Evolutionary conservation across 805 yeast genomes (phyloP), one percentile per base, ranked within the genome.

Genomic region (Monosporozyma siamensis): DNA sequence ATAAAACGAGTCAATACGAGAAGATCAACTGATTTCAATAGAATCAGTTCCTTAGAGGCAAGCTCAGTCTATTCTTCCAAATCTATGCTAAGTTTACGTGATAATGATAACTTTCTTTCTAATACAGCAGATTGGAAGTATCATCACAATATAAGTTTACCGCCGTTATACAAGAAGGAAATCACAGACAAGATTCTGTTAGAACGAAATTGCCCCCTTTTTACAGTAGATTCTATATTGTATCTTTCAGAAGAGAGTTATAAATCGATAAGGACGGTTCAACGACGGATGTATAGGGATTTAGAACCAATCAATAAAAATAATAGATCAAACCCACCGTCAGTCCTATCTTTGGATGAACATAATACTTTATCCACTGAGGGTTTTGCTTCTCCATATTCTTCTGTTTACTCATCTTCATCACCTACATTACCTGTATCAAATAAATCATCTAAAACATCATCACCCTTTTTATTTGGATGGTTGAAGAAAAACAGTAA

Each of bases 171-270:
- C 39, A 21, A 36, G 17, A 48, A 46, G n/a, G 64, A 59, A 42
- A 22, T 47, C 0, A 48, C 54, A 36, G 65, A 59, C 38, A 50
- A 44, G 3, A 40, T 44, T 26, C 38, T 52, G 32, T 40, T 40
- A 4, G 35, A 39, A 4, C 29, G 32, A 25, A 49, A 53, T 20
- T 40, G 44, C 18, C 41, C 61, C 4, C 42, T 48, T n/a, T 59
- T 62, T 62, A 39, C 41, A 12, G 47, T 59, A 49, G 64, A 61
- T 38, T 45, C 49, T 1, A 34, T 47, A 3, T 44, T 59, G 4
- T 29, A 40, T 10, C 47, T 56, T 1, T 49, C 38, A n/a, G 45
- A 32, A 4, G 35, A 32, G 8, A 32, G 35, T 20, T 32, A 32
- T 18, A 18, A 9, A 17, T 20, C 38, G 12, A 6, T 10, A 5